These are phyloP conservation scores for Phytophthora pinifolia DNA, from an alignment of 352 stramenopile species.

Conservation along the genomic window DNA sequence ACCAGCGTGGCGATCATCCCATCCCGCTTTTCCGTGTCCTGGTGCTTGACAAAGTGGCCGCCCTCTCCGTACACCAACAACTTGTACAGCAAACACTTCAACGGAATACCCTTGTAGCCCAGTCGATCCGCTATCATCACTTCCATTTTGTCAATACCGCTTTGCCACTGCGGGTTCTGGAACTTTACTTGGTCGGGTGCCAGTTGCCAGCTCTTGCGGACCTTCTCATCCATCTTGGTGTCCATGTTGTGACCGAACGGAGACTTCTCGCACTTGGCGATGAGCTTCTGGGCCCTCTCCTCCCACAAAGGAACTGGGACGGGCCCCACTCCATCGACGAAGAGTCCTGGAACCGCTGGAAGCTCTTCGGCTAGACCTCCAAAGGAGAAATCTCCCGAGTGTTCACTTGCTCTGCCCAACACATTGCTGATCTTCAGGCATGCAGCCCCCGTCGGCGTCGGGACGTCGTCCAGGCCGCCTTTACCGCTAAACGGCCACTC, in stretches of 20 bases:
- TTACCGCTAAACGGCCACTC: conserved; percentile 9
- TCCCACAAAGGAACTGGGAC: conserved; percentile 17
- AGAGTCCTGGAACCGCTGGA: conserved; percentile 9
- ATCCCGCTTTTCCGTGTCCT: conserved; percentile 49
- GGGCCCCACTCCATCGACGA: conserved; percentile 18
- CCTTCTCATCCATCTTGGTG: conserved; percentile 21
- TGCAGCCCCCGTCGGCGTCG: background rate
- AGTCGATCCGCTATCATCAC: conserved; percentile 11
- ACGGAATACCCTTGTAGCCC: conserved; percentile 11
- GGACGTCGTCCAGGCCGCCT: background rate
- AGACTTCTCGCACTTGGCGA: conserved; percentile 30
- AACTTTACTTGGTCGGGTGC: conserved; percentile 13
- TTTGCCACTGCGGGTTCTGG: conserved; percentile 9
- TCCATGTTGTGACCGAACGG: conserved; percentile 22
- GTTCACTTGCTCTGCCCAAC: background rate
- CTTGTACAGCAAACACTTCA: conserved; percentile 38
- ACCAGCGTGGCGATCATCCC: conserved; percentile 49
- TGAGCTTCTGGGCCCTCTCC: conserved; percentile 10
- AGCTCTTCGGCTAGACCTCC: conserved; percentile 11
- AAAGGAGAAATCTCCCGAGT: conserved; percentile 9
- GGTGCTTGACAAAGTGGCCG: conserved; percentile 38
- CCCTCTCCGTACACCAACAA: conserved; percentile 41
- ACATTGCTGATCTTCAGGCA: conserved; percentile 11
- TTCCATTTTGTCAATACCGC: conserved; percentile 4
- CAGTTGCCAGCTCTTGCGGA: conserved; percentile 28